phyloP scores from a whole-genome alignment of 2,329 filamentous ascomycete genomes.

The Aspergillus terreus region DNA sequence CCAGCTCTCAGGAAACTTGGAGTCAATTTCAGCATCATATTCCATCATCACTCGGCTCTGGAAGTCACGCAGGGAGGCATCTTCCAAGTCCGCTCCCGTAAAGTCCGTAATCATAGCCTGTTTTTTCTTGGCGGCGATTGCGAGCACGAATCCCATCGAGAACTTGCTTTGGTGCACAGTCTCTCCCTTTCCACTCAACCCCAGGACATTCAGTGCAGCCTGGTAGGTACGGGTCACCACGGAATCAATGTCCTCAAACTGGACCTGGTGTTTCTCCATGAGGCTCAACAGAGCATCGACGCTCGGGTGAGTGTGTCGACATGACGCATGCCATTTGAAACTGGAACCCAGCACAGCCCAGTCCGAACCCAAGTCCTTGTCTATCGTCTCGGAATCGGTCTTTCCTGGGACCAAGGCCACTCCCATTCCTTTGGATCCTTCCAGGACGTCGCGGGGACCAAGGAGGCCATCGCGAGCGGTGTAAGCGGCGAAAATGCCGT shows the following conservation, averaged over 20 bases:
- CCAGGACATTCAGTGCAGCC: constrained; percentile 28
- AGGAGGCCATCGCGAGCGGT: constrained; percentile 24
- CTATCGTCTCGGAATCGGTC: constrained; percentile 21
- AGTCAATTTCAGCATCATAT: constrained; percentile 24
- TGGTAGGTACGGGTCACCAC: constrained; percentile 26
- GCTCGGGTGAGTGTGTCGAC: constrained; percentile 30
- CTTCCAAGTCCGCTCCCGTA: constrained; percentile 23
- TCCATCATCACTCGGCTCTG: constrained; percentile 26
- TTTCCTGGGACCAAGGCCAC: constrained; percentile 19
- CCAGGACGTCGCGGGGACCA: constrained; percentile 26
- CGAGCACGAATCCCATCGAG: constrained; percentile 32
- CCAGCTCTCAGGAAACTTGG: constrained; percentile 25
- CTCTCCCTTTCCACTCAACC: constrained; percentile 24
- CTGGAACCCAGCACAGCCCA: constrained; percentile 27
- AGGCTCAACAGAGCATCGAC: constrained; percentile 27
- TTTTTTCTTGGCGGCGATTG: constrained; percentile 29
- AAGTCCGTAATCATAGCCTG: constrained; percentile 31
- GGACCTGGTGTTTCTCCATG: constrained; percentile 22
- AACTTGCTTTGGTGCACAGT: constrained; percentile 35
- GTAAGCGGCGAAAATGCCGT: constrained; percentile 31
- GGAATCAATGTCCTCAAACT: constrained; percentile 26
- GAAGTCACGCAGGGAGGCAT: constrained; percentile 21
- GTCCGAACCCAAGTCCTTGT: constrained; percentile 20
- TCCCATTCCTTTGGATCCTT: constrained; percentile 27
- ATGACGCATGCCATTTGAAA: constrained; percentile 34